phyloP scores from a whole-genome alignment of 108 stramenopile species.

The Conticribra weissflogii region DNA sequence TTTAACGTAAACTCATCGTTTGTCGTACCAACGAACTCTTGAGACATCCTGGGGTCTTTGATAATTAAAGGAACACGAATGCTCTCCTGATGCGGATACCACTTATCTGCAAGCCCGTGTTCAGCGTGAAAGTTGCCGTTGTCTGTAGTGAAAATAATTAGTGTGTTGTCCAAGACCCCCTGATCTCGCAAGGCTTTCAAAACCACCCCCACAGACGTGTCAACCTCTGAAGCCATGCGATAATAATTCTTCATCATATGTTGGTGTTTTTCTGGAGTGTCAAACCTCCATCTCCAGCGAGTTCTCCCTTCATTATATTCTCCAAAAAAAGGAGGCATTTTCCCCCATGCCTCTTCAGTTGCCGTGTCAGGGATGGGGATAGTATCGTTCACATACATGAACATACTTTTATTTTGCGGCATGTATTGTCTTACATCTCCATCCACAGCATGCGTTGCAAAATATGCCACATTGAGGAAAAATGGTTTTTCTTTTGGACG shows the following conservation, averaged over 20 bases:
- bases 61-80: constrained; percentile 77
- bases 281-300: constrained; percentile 69
- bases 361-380: constrained; percentile 64
- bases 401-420: constrained; percentile 54
- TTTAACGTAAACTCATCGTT: constrained; percentile 69
- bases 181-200: constrained; percentile 54
- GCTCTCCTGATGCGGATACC: constrained; percentile 76
- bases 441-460: constrained; percentile 79
- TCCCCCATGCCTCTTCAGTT: constrained; percentile 47
- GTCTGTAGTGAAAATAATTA: constrained; percentile 78
- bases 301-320: constrained; percentile 72
- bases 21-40: constrained; percentile 45
- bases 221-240: constrained; percentile 82
- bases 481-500: constrained; percentile 66
- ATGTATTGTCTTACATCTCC: constrained; percentile 55
- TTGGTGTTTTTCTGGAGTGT: constrained; percentile 64
- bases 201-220: constrained; percentile 58
- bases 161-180: constrained; percentile 57
- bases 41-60: constrained; percentile 69
- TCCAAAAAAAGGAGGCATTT: constrained; percentile 61
- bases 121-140: constrained; percentile 69
- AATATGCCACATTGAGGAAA: constrained; percentile 77
- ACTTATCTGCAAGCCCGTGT: constrained; percentile 80
- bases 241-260: constrained; percentile 80
- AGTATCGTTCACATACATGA: constrained; percentile 61